These are phyloP conservation scores for Helminthosporium solani DNA, from an alignment of 2,329 filamentous ascomycete genomes.

Conservation along the genomic window DNA sequence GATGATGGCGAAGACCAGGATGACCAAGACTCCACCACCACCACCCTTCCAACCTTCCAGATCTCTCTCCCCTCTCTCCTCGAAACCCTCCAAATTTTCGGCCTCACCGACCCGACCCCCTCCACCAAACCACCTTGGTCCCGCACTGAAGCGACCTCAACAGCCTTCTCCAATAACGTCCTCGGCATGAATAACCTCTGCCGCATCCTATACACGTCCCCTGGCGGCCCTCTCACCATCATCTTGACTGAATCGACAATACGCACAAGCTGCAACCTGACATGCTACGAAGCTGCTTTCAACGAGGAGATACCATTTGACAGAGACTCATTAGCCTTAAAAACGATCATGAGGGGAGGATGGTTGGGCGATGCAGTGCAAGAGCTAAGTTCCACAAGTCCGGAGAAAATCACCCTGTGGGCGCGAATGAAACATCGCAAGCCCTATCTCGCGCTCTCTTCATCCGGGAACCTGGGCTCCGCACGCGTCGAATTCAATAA, in stretches of 20 bases:
- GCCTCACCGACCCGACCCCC: conserved; percentile 56
- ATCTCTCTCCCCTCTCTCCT: conserved; percentile 84
- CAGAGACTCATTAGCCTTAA: conserved; percentile 76
- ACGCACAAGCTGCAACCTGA: conserved; percentile 72
- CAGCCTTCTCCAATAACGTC: conserved; percentile 80
- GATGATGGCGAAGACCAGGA: conserved; percentile 31
- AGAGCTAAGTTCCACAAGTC: conserved; percentile 69
- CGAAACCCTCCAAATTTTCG: conserved; percentile 94
- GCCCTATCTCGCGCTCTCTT: conserved; percentile 75
- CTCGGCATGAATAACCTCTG: conserved; percentile 85
- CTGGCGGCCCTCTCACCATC: conserved; percentile 78
- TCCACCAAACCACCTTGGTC: conserved; percentile 38
- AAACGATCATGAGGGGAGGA: conserved; percentile 87
- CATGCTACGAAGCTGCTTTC: conserved; percentile 72
- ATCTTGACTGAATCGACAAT: conserved; percentile 83
- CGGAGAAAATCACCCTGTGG: conserved; percentile 66
- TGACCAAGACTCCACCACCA: conserved; percentile 42
- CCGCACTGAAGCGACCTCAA: conserved; percentile 55
- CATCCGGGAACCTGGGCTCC: conserved; percentile 59
- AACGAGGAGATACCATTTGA: conserved; percentile 85
- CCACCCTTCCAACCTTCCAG: conserved; percentile 69
- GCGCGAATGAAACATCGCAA: conserved; percentile 28
- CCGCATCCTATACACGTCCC: conserved; percentile 72
- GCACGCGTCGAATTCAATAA: conserved; percentile 60
- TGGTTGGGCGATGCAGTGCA: conserved; percentile 71